phyloP scores from a whole-genome alignment of 257 asterid species.

The Buddleja alternifolia region DNA sequence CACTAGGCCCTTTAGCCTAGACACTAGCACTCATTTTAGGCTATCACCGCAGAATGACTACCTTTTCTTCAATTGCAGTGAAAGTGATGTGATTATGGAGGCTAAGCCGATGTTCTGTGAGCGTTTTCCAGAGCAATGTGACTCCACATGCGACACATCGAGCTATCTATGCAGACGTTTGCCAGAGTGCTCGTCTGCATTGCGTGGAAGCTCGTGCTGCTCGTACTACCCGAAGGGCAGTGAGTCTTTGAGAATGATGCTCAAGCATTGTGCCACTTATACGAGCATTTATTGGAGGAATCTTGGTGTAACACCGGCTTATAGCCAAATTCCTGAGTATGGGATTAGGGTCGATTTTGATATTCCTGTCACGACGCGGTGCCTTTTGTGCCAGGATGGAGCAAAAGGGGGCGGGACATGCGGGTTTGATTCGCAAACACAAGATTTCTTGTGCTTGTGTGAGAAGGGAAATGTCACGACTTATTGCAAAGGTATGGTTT shows the following conservation, averaged over 20 bases:
- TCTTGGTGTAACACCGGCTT: conserved; percentile 64
- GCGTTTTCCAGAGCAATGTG: conserved; percentile 87
- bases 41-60: conserved; percentile 79
- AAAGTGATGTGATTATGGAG: conserved; percentile 68
- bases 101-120: conserved; percentile 76
- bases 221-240: conserved; percentile 87
- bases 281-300: conserved; percentile 81
- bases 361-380: conserved; percentile 72
- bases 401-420: conserved; percentile 71
- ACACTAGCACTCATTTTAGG: conserved; percentile 70
- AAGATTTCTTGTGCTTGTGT: conserved; percentile 81
- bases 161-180: conserved; percentile 81
- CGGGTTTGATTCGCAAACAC: conserved; percentile 67
- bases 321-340: conserved; percentile 74
- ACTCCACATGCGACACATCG: conserved; percentile 83
- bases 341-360: conserved; percentile 88
- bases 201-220: conserved; percentile 67
- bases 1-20: conserved; percentile 80
- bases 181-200: conserved; percentile 60
- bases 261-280: conserved; percentile 67
- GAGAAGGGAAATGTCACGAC: conserved; percentile 68
- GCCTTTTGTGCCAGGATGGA: conserved; percentile 66
- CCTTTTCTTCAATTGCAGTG: conserved; percentile 87
- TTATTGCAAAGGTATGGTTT: conserved; percentile 57
- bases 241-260: conserved; percentile 83